Base-by-base conservation (phyloP, 1,139 yeast genomes). In the Sugiyamaella grinbergsii region DNA sequence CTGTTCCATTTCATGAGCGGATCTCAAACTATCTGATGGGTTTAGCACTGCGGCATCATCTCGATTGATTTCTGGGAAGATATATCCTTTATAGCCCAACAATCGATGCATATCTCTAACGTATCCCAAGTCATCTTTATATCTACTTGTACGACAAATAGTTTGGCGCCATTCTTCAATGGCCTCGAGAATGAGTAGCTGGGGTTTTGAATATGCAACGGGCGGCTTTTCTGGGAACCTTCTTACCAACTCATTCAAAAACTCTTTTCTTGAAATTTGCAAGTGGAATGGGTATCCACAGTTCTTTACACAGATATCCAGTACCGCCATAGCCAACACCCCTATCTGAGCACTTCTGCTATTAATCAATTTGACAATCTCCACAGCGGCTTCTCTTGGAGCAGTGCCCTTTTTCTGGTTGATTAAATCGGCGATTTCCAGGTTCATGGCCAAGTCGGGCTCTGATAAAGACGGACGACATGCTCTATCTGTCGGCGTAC, bases 121-220 rank as follows among this genome's bases (percentile, higher is more conserved):
- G 67, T 87, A 89, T 7, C 90, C 93, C 63, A 93, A 76, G 68
- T 93, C 99, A 44, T 90, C 95, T 67, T 88, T 89, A 68, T 93
- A 87, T 64, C 88, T 80, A 34, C 95, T 83, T 49, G 95, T 89
- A 63, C 85, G 83, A 71, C 98, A 93, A 52, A 93, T 81, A 1
- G 98, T 93, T 68, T 89, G 95, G 67, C 88, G 85, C 99, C 99
- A 93, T 70, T 93, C 98, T 69, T 93, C 96, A 63, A 93, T 85
- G 51, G 91, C 90, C 53, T 94, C 93, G 65, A 93, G 77, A 56
- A 93, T 83, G 61, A 90, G 76, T 63, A 90, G 74, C 67, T 93
- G 98, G 18, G 89, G 84, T 58, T 93, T 77, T 19, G 94, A 76
- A 68, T 88, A 90, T 36, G 93, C 79, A 58, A 84, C 72, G 1